phyloP scores from a whole-genome alignment of 148 eudicot species.

The Rhododendron ferrugineum region DNA sequence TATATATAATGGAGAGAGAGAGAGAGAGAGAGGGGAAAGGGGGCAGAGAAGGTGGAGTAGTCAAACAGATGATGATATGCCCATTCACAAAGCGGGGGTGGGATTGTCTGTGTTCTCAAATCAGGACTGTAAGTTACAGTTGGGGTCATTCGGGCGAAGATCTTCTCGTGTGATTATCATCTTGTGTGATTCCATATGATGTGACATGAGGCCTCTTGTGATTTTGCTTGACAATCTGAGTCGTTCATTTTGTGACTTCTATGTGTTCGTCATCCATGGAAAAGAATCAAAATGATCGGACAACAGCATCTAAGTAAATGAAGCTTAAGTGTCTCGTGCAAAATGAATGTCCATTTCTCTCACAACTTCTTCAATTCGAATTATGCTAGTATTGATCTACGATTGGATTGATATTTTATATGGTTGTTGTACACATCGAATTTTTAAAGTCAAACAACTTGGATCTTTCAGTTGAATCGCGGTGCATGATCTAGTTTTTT shows the following conservation, averaged over 20 bases:
- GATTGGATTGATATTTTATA: not conserved
- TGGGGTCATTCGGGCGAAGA: not conserved
- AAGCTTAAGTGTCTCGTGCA: not conserved
- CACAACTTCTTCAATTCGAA: not conserved
- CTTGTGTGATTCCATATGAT: not conserved
- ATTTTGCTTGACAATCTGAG: not conserved
- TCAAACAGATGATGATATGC: constrained; percentile 24
- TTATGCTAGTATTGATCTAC: not conserved
- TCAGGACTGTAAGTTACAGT: not conserved
- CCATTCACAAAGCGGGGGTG: not conserved
- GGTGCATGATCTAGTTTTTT: too few species aligned
- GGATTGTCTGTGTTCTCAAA: not conserved
- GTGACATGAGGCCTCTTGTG: not conserved
- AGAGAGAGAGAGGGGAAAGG: constrained; percentile 9
- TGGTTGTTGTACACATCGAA: not conserved
- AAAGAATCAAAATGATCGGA: not conserved
- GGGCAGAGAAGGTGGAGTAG: constrained; percentile 2
- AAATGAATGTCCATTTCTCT: not conserved
- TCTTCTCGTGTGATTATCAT: too few species aligned
- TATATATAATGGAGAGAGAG: not conserved
- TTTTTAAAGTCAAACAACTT: not conserved
- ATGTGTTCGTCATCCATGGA: not conserved
- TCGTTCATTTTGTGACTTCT: not conserved
- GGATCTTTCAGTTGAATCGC: too few species aligned
- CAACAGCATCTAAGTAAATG: not conserved